Base-by-base conservation (phyloP, 768 basidiomycete genomes). In the Xerocomellus amylosporus region DNA sequence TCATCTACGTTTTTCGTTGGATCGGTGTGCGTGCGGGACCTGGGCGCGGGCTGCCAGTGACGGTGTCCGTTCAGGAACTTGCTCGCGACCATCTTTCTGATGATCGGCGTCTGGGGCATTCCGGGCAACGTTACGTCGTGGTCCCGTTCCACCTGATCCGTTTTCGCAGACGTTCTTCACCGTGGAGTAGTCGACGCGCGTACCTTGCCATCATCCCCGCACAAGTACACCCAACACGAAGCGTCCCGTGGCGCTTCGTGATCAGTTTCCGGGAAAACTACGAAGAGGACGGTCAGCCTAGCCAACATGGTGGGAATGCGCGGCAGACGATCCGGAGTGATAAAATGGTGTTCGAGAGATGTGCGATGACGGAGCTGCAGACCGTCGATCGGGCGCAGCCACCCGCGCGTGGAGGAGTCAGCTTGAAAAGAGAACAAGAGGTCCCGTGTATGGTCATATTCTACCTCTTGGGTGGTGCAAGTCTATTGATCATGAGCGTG, bases 181-280 rank as follows among this genome's bases (percentile, higher is more conserved):
- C 24, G 24, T 24, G 24, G 24, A 24, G 24, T 24, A 24, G 24
- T 24, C 24, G 24, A 4, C n/a, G n/a, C n/a, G 4, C 24, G 4
- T 24, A 24, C 24, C 4, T 24, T 24, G 24, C 24, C 24, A 24
- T 4, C 24, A 24, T 24, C 24, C 4, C 24, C 24, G 4, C 24
- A 24, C 24, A n/a, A n/a, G n/a, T n/a, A 24, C 24, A 24, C 24
- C 24, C 24, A 24, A 24, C 2, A 66, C 44, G 54, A 56, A 34
- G 34, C 41, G 13, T 51, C 61, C n/a, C 0, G 56, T 66, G 46
- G 52, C 58, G 59, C 6, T 30, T 62, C 24, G 52, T 64, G 22
- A 49, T 67, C 54, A 59, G 58, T 17, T 64, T 66, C n/a, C 53
- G 52, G 20, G 54, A 66, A 48, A 51, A 49, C 22, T 60, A 61